Evolutionary conservation across 768 basidiomycete species (phyloP), one percentile per base, ranked within the genome.

Genomic region (Leucocoprinus leucothites): DNA sequence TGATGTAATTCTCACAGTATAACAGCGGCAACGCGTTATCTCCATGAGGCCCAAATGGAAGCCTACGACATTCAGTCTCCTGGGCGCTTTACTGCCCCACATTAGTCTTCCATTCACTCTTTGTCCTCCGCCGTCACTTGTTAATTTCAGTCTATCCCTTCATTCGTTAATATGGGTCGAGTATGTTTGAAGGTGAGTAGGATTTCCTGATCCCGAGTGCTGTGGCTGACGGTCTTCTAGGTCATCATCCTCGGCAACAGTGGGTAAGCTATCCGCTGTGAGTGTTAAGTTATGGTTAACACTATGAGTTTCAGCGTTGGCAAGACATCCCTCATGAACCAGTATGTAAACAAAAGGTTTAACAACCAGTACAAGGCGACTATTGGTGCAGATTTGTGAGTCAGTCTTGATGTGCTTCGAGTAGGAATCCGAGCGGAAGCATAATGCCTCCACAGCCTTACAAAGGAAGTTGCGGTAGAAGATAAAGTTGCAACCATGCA

Each of bases 351-450:
- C 85, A 98, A 98, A 74, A 88, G 96, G 59, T 99, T 98, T 74
- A 94, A 90, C 70, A 97, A 94, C 76, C 96, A 98, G 75, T 99
- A 99, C 83, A 98, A 98, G 77, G 97, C 97, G n/a, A 98, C 97
- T 61, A 96, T 96, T 67, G 94, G 94, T 57, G 94, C 94, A 58
- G 93, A 95, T 82, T 95, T 95, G 91, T 93, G 73, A 57, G 91
- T 81, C 57, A 63, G 38, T n/a, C n/a, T n/a, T n/a, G n/a, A n/a
- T n/a, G n/a, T n/a, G n/a, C 55, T 47, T 38, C 57, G 58, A 47
- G 48, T 48, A 38, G 49, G 31, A 43, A 53, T 57, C 55, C 61
- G 66, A 67, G 63, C 45, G 61, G 59, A 26, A 38, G 57, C n/a
- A 28, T 35, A 58, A 52, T 51, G 31, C 48, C 47, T 53, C 16